Percentiles rank a stretch among this genome's conserved stretches.
Evolutionary conservation across 1,284 basidiomycete species (phyloP).

Genomic region (Ustilago bromivora): DNA sequence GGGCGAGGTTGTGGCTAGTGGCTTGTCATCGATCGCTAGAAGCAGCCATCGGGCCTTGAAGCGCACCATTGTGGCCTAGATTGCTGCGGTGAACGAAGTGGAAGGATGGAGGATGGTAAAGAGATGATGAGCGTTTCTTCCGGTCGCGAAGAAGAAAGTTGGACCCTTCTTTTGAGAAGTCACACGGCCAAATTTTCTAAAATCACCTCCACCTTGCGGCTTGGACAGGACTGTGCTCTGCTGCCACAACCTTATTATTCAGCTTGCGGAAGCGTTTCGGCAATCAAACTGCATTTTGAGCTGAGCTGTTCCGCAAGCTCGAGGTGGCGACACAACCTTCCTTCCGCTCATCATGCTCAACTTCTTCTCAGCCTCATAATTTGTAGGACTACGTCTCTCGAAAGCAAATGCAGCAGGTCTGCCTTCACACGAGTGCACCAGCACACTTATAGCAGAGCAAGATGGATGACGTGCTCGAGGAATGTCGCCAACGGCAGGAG

Average conservation of each 20-base stretch:
- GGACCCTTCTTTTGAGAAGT: slow-evolving; percentile 25
- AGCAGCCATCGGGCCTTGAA: slow-evolving; percentile 58
- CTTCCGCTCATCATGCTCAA: neutral
- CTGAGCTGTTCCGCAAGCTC: slow-evolving; percentile 9
- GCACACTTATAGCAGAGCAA: slow-evolving; percentile 14
- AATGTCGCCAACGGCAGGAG: slow-evolving; percentile 41
- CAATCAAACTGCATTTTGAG: slow-evolving; percentile 24
- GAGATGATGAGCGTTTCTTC: slow-evolving; percentile 4
- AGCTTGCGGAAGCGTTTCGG: slow-evolving; percentile 4
- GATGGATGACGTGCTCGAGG: slow-evolving; percentile 30
- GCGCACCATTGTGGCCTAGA: slow-evolving; percentile 35
- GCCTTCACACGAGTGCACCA: neutral
- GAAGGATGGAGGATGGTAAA: neutral
- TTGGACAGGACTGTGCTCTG: neutral
- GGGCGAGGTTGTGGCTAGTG: slow-evolving; percentile 18
- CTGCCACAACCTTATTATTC: neutral
- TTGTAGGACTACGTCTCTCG: neutral
- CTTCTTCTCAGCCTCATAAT: neutral
- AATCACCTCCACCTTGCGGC: slow-evolving; percentile 27
- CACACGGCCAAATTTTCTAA: slow-evolving; percentile 2
- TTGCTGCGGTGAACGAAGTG: neutral
- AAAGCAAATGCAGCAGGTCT: neutral
- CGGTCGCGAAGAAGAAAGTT: slow-evolving; percentile 5
- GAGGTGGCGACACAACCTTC: neutral
- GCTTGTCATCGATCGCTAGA: slow-evolving; percentile 39